Base-by-base conservation (phyloP, 1,139 yeast species). In the Citeromyces hawaiiensis region DNA sequence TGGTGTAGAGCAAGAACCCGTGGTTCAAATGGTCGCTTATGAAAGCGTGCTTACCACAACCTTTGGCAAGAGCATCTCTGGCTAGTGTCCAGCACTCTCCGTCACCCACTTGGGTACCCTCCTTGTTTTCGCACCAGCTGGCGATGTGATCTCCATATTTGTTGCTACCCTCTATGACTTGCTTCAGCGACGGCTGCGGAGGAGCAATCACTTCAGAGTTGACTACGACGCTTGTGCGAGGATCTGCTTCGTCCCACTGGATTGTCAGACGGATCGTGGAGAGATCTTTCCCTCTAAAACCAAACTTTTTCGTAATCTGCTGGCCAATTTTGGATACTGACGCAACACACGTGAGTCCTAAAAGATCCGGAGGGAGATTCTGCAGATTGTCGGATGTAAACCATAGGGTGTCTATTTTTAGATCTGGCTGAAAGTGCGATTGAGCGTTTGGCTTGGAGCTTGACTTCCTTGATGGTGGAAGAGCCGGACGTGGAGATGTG, bases 31-130 rank as follows among this genome's bases (percentile, higher is more conserved):
- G 75, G 16, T 65, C 63, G 9, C 81, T 69, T 1, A 70, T 67
- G 59, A 79, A 67, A 0, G 86, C 86, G 48, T 69, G 71, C 17
- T 71, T 74, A 0, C 79, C 79, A 47, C 82, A 73, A 0, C 78
- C 76, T 43, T 70, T 67, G 38, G 61, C 59, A 33, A 80, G 60
- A 0, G 86, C 85, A 40, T 75, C 74, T 40, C 68, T 68, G 1
- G 86, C 88, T 43, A 81, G 63, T 35, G 83, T 82, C 88, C 88
- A 81, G 56, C 91, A 81, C 51, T 81, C 88, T 8, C 91, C 91
- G 39, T 71, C 58, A 2, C 83, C 85, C 6, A 81, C 82, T 41
- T 64, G 64, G 37, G 64, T 62, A 2, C 81, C 82, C 37, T 60
- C 50, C 36, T 66, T 65, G 34, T 67, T 67, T 48, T 77, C 81